Percentiles rank a stretch among this genome's conserved stretches.
Evolutionary conservation across 805 yeast genomes (phyloP).

Genomic region (Diddensiella transvaalensis): DNA sequence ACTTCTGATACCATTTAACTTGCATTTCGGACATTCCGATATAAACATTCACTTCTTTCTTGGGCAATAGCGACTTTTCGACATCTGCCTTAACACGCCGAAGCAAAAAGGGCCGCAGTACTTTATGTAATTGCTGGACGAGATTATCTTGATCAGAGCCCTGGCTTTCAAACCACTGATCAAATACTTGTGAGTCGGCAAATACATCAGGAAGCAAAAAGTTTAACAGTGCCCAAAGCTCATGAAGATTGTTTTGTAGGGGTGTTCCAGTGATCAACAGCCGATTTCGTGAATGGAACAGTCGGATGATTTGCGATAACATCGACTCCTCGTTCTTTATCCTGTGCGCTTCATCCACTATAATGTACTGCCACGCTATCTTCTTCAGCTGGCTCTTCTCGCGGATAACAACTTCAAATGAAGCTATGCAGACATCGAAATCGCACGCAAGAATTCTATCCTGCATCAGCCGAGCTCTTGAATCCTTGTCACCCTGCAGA

Average conservation of each 20-base stretch:
- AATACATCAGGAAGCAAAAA: conserved; percentile 92
- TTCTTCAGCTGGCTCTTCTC: conserved; percentile 79
- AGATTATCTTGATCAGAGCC: conserved; percentile 65
- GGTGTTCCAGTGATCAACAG: conserved; percentile 95
- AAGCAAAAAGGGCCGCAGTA: conserved; percentile 78
- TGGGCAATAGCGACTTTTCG: conserved; percentile 84
- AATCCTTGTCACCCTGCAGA: conserved; percentile 83
- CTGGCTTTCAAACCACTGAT: conserved; percentile 74
- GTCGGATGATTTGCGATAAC: conserved; percentile 82
- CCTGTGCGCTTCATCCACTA: conserved; percentile 95
- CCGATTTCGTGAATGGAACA: conserved; percentile 80
- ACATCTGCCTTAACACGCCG: conserved; percentile 92
- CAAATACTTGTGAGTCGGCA: conserved; percentile 86
- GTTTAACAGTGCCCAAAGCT: conserved; percentile 90
- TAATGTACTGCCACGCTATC: conserved; percentile 86
- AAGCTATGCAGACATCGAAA: conserved; percentile 86
- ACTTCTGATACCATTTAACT: conserved; percentile 79
- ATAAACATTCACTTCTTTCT: conserved; percentile 82
- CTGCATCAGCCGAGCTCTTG: conserved; percentile 58
- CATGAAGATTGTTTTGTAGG: conserved; percentile 89
- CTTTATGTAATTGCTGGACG: conserved; percentile 83
- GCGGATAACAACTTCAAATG: conserved; percentile 88
- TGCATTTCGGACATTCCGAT: conserved; percentile 98
- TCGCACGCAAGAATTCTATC: conserved; percentile 60
- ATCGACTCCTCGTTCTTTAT: conserved; percentile 93